These are phyloP conservation scores for Amesomyces nigricolor DNA, from an alignment of 2,329 filamentous ascomycete species.

Conservation along the genomic window DNA sequence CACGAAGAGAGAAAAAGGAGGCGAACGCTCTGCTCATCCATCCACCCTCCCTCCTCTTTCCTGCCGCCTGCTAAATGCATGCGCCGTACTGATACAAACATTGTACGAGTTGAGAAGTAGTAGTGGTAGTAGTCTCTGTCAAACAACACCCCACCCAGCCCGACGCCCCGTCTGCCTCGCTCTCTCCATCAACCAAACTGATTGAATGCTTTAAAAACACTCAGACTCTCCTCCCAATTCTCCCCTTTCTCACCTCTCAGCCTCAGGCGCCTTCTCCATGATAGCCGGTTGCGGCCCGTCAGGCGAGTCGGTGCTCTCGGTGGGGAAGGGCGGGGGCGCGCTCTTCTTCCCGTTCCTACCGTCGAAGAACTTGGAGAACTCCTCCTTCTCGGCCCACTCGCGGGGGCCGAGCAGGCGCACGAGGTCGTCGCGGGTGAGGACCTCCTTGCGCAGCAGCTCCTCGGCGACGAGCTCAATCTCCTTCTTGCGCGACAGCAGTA, in stretches of 20 bases:
- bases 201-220: neutral
- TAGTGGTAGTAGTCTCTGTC: neutral
- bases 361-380: constrained; percentile 93
- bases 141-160: neutral
- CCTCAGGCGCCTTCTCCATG: constrained; percentile 18
- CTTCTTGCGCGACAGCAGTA: constrained; percentile 78
- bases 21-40: neutral
- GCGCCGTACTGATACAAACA: constrained; percentile 16
- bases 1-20: neutral
- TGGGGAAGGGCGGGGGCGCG: constrained; percentile 52
- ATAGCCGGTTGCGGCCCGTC: constrained; percentile 23
- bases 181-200: neutral
- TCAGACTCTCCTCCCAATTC: neutral
- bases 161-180: neutral
- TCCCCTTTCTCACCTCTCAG: constrained; percentile 6
- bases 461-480: constrained; percentile 88
- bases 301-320: constrained; percentile 39
- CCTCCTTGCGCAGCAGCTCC: constrained; percentile 87
- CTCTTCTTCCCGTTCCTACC: constrained; percentile 42
- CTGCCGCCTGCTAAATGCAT: neutral
- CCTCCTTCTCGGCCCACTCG: constrained; percentile 76
- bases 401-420: constrained; percentile 78
- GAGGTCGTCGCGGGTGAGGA: constrained; percentile 87
- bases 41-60: neutral
- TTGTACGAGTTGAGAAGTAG: constrained; percentile 11